Evolutionary conservation across 1,284 basidiomycete genomes (phyloP).

Genomic region (Puccinia polysora): DNA sequence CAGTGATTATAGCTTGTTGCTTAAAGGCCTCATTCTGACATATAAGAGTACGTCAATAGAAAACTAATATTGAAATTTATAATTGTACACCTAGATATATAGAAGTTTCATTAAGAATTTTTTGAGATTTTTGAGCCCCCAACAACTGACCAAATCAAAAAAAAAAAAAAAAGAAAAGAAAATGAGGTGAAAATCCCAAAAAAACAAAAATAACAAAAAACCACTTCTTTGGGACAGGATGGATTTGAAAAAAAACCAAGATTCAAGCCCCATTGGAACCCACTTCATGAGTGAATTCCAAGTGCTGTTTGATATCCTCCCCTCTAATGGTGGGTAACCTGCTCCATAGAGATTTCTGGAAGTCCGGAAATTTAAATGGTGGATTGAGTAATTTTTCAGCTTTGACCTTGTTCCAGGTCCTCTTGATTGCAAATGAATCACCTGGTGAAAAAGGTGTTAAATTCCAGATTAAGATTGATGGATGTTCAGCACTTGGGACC

Average conservation of each 20-base stretch:
- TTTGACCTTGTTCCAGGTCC: conserved; percentile 85
- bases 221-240: too few species aligned
- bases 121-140: too few species aligned
- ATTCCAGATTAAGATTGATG: conserved; percentile 60
- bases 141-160: too few species aligned
- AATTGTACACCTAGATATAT: too few species aligned
- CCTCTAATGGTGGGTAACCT: conserved; percentile 84
- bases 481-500: conserved; percentile 54
- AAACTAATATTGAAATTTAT: too few species aligned
- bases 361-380: conserved; percentile 71
- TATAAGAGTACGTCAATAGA: too few species aligned
- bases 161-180: too few species aligned
- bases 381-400: conserved; percentile 88
- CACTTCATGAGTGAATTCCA: conserved; percentile 81
- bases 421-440: conserved; percentile 77
- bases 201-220: too few species aligned
- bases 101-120: too few species aligned
- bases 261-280: conserved; percentile 51
- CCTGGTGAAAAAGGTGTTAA: conserved; percentile 92
- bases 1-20: too few species aligned
- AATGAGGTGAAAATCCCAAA: too few species aligned
- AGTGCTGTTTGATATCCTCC: conserved; percentile 82
- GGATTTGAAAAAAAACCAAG: neutral
- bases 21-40: too few species aligned
- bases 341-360: conserved; percentile 73